Conservation (phyloP, 495 filamentous ascomycete species). For the Mycothermus thermophilus region DNA sequence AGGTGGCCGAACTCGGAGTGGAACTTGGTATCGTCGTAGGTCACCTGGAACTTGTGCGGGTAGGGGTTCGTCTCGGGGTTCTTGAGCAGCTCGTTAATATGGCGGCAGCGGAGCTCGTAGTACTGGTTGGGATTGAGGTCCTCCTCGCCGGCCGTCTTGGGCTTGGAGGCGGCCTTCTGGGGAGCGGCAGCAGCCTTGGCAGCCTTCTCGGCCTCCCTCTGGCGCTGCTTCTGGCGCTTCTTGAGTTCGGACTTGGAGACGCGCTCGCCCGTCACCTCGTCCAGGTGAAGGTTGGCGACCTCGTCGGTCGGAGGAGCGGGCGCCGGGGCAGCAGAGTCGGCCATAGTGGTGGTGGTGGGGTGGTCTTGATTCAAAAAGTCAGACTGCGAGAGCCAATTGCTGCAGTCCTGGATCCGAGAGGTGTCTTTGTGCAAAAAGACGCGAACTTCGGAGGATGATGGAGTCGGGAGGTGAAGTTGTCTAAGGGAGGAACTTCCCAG, state of each 20-base stretch:
- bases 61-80: slow-evolving; percentile 77
- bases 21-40: slow-evolving; percentile 64
- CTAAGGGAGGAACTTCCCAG: no score
- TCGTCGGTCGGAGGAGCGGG: slow-evolving; percentile 37
- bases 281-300: slow-evolving; percentile 61
- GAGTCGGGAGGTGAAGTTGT: no score
- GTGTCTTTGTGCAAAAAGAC: no score
- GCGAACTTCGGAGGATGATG: no score
- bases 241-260: slow-evolving; percentile 84
- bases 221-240: slow-evolving; percentile 85
- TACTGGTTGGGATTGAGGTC: slow-evolving; percentile 83
- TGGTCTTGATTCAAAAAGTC: no score
- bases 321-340: slow-evolving; percentile 25
- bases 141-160: slow-evolving; percentile 40
- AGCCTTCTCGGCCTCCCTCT: slow-evolving; percentile 75
- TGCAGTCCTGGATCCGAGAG: no score
- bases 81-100: slow-evolving; percentile 71
- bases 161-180: slow-evolving; percentile 52
- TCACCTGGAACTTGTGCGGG: slow-evolving; percentile 92
- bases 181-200: slow-evolving; percentile 68
- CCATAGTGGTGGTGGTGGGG: slow-evolving; percentile 26
- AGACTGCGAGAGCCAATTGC: no score
- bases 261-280: slow-evolving; percentile 75
- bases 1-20: slow-evolving; percentile 58
- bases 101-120: slow-evolving; percentile 83